These are phyloP conservation scores for Pseudogymnoascus sp. DNA, from an alignment of 2,329 filamentous ascomycete species.

Conservation along the genomic window DNA sequence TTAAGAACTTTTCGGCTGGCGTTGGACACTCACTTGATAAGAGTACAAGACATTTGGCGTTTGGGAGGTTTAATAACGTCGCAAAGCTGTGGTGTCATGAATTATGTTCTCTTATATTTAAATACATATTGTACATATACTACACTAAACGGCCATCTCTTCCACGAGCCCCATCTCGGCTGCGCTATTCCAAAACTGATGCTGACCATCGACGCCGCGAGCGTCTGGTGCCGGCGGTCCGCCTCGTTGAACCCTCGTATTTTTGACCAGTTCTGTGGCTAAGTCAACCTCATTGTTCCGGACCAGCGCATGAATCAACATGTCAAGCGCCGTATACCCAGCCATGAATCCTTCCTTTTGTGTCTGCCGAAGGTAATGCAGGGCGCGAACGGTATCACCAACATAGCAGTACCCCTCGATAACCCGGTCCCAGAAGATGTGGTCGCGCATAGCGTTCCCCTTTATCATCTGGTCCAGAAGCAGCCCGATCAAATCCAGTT, in stretches of 20 bases:
- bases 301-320: slow-evolving; percentile 24
- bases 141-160: slow-evolving; percentile 5
- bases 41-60: background rate
- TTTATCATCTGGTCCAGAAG: slow-evolving; percentile 46
- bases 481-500: slow-evolving; percentile 50
- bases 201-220: slow-evolving; percentile 23
- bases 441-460: slow-evolving; percentile 36
- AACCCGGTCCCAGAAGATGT: slow-evolving; percentile 61
- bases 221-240: slow-evolving; percentile 17
- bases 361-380: slow-evolving; percentile 42
- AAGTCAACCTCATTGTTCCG: slow-evolving; percentile 25
- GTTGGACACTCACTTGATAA: background rate
- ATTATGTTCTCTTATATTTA: slow-evolving; percentile 6
- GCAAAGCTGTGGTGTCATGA: background rate
- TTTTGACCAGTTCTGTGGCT: slow-evolving; percentile 26
- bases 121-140: slow-evolving; percentile 4
- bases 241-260: slow-evolving; percentile 22
- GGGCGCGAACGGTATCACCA: slow-evolving; percentile 43
- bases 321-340: slow-evolving; percentile 24
- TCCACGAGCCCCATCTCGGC: slow-evolving; percentile 20
- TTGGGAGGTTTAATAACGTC: background rate
- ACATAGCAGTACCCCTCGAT: slow-evolving; percentile 57
- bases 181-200: slow-evolving; percentile 27
- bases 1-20: background rate
- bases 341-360: slow-evolving; percentile 20